Evolutionary conservation across 352 stramenopile species (phyloP).

Genomic region (Globisporangium nagaii): DNA sequence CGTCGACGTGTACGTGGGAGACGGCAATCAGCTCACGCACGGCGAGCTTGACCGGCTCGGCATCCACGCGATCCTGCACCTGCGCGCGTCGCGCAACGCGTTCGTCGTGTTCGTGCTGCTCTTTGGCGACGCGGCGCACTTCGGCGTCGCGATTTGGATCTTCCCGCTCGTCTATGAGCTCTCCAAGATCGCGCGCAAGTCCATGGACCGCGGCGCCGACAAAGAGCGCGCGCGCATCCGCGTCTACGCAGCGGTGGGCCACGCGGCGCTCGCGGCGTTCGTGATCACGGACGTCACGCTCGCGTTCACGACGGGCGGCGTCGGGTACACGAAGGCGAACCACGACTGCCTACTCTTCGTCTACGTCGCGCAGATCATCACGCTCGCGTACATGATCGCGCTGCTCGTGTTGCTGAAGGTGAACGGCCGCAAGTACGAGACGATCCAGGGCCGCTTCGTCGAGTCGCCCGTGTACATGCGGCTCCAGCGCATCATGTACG

Average conservation of each 20-base stretch:
- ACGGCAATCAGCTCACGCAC: slow-evolving; percentile 23
- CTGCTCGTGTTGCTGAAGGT: slow-evolving; percentile 32
- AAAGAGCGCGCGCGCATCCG: slow-evolving; percentile 40
- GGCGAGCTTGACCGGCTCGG: slow-evolving; percentile 44
- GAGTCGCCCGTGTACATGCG: slow-evolving; percentile 50
- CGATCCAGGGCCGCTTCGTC: slow-evolving; percentile 43
- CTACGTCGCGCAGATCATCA: slow-evolving; percentile 42
- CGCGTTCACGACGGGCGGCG: slow-evolving; percentile 10
- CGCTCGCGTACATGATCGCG: slow-evolving; percentile 37
- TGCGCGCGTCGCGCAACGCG: slow-evolving; percentile 17
- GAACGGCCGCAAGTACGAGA: slow-evolving; percentile 46
- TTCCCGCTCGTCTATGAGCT: slow-evolving; percentile 56
- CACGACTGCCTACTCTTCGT: slow-evolving; percentile 31
- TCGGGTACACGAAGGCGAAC: slow-evolving; percentile 32
- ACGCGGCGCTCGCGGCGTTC: slow-evolving; percentile 25
- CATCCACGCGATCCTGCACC: slow-evolving; percentile 32
- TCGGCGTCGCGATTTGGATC: slow-evolving; percentile 40
- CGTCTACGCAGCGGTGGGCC: slow-evolving; percentile 25
- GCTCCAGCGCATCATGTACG: slow-evolving; percentile 28
- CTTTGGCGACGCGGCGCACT: slow-evolving; percentile 44
- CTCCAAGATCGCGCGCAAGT: slow-evolving; percentile 42
- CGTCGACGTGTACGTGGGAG: slow-evolving; percentile 24
- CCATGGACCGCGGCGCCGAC: slow-evolving; percentile 49
- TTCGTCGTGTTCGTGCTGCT: slow-evolving; percentile 30
- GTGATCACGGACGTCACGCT: slow-evolving; percentile 19